Evolutionary conservation across 345 rosid species (phyloP), one percentile per base, ranked within the genome.

Genomic region (Eucalyptus lansdowneana): DNA sequence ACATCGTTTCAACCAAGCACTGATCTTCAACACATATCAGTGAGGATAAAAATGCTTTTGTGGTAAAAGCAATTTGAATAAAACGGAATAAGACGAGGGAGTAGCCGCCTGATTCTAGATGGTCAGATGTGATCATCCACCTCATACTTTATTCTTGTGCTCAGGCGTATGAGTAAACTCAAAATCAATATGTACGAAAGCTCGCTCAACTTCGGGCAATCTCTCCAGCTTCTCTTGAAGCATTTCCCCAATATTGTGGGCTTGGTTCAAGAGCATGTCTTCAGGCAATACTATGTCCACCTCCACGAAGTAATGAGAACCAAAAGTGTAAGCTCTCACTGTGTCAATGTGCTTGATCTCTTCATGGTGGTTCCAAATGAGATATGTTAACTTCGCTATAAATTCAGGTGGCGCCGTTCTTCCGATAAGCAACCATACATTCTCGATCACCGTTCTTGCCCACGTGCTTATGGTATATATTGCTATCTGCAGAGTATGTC

Each of bases 141-240:
- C 27, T 88, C 88, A 92, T 10, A 90, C 92, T 89, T 91, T 93
- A 91, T 81, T 87, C 86, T 95, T 95, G 92, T 97, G 99, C 80
- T 97, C 98, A 42, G 98, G 99, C 56, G 93, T 88, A 45, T 97
- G 99, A 72, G 97, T 93, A 50, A 91, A 96, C 95, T 96, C 99
- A 87, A 97, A 96, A 91, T 96, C 99, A 16, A 96, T 95, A 88
- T 96, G 98, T 51, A 97, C 99, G 42, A 97, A 97, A 80, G 98
- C 99, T 87, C 98, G 92, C 90, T 95, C 99, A 8, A 97, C 96
- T 89, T 96, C 94, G n/a, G 97, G 94, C 67, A 95, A 92, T 87
- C 94, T 94, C 91, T 97, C 99, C 10, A 97, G 97, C 93, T 97
- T 97, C 93, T 95, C 98, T 58, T 96, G 97, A 13, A 97, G 94